Evolutionary conservation across 2,329 filamentous ascomycete species (phyloP).

Genomic region (Tolypocladium guangdongense): DNA sequence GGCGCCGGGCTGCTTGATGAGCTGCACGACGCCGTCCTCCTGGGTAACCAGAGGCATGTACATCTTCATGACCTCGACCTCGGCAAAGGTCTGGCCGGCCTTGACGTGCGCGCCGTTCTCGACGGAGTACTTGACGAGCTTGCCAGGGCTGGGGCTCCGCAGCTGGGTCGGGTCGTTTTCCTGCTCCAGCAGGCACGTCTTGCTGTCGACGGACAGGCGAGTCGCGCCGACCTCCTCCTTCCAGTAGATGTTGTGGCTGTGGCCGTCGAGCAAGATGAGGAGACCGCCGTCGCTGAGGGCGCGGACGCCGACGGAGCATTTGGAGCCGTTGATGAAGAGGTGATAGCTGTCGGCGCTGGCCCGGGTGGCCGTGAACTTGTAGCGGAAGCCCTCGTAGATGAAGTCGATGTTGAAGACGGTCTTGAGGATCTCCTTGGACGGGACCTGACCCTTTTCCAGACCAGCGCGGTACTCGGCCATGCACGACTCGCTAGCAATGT

Average conservation of each 20-base stretch:
- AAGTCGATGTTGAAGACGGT: slow-evolving; percentile 97
- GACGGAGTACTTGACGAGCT: slow-evolving; percentile 95
- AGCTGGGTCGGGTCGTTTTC: slow-evolving; percentile 98
- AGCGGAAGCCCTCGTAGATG: slow-evolving; percentile 92
- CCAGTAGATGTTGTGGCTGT: slow-evolving; percentile 98
- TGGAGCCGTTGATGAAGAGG: slow-evolving; percentile 97
- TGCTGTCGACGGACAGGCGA: slow-evolving; percentile 90
- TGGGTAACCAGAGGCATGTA: slow-evolving; percentile 96
- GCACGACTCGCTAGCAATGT: slow-evolving; percentile 85
- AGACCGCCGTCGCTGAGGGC: slow-evolving; percentile 90
- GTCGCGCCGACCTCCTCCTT: slow-evolving; percentile 97
- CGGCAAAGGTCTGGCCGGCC: slow-evolving; percentile 86
- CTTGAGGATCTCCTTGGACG: slow-evolving; percentile 91
- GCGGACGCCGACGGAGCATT: slow-evolving; percentile 85
- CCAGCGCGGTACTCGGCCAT: slow-evolving; percentile 78
- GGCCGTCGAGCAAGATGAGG: slow-evolving; percentile 78
- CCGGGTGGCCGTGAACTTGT: slow-evolving; percentile 95
- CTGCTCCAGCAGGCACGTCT: slow-evolving; percentile 95
- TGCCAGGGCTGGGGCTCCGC: slow-evolving; percentile 86
- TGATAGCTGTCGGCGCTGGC: slow-evolving; percentile 92
- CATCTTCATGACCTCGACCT: slow-evolving; percentile 99
- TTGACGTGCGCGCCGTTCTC: slow-evolving; percentile 91
- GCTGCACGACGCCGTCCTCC: slow-evolving; percentile 91
- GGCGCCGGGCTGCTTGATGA: slow-evolving; percentile 98
- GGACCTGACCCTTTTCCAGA: slow-evolving; percentile 94